These are phyloP conservation scores for Nicotiana undulata DNA, from an alignment of 257 asterid species.

Conservation along the genomic window DNA sequence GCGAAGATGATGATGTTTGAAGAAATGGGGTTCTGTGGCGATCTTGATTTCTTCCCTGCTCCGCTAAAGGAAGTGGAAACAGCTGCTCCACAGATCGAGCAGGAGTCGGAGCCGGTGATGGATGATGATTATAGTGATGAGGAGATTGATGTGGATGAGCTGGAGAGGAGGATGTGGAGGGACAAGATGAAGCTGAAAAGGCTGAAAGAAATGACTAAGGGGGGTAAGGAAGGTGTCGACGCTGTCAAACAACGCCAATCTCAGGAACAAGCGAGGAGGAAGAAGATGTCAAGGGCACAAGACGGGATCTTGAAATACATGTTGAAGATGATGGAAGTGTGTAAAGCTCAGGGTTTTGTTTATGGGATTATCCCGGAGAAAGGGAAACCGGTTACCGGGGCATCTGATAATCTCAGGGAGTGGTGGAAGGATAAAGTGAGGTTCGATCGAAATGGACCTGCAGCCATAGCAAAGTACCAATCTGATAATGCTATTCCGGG, in stretches of 20 bases:
- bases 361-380: constrained; percentile 56
- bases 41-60: constrained; percentile 48
- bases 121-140: constrained; percentile 55
- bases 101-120: constrained; percentile 21
- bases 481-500: constrained; percentile 33
- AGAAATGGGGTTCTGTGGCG: constrained; percentile 42
- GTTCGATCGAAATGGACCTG: constrained; percentile 59
- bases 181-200: constrained; percentile 48
- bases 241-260: constrained; percentile 50
- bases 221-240: constrained; percentile 35
- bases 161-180: constrained; percentile 57
- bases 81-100: constrained; percentile 22
- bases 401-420: constrained; percentile 52
- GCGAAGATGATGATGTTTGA: constrained; percentile 47
- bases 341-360: constrained; percentile 59
- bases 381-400: constrained; percentile 57
- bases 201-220: constrained; percentile 38
- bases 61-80: constrained; percentile 30
- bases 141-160: constrained; percentile 53
- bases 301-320: constrained; percentile 57
- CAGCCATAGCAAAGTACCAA: constrained; percentile 46
- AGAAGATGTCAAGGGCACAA: constrained; percentile 62
- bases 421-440: constrained; percentile 68
- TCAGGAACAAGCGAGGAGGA: constrained; percentile 58
- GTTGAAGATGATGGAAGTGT: constrained; percentile 65